These are phyloP conservation scores for Wallacemonas collosoma DNA, from an alignment of 208 protist species.

Conservation along the genomic window DNA sequence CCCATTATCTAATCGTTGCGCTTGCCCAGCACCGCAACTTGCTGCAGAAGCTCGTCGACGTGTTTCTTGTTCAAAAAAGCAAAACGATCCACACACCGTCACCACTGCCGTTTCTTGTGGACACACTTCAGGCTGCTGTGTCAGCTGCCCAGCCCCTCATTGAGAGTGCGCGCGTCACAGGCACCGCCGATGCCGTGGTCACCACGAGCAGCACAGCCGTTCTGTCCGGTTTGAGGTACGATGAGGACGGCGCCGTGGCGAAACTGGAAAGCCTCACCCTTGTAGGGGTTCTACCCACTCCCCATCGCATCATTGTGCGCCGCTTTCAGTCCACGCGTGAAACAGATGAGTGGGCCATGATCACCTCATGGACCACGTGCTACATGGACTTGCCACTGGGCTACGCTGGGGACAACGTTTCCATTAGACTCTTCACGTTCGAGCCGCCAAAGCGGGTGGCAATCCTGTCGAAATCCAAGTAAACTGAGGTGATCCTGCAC, in stretches of 20 bases:
- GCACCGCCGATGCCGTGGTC: neutral
- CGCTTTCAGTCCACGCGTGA: slow-evolving; percentile 58
- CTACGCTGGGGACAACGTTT: slow-evolving; percentile 57
- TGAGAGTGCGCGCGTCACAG: slow-evolving; percentile 4
- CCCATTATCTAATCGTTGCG: slow-evolving; percentile 47
- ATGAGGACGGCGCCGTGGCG: slow-evolving; percentile 27
- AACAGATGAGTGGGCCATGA: slow-evolving; percentile 76
- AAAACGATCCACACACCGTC: slow-evolving; percentile 19
- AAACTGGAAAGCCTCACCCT: slow-evolving; percentile 61
- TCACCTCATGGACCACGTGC: slow-evolving; percentile 79
- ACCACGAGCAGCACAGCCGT: slow-evolving; percentile 9
- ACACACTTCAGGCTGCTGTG: slow-evolving; percentile 59
- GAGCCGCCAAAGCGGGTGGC: neutral
- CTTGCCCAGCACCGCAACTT: slow-evolving; percentile 59
- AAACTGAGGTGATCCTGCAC: no score
- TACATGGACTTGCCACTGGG: slow-evolving; percentile 51
- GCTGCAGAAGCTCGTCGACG: slow-evolving; percentile 43
- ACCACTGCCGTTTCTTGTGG: slow-evolving; percentile 60
- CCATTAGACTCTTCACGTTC: slow-evolving; percentile 73
- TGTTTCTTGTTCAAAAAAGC: slow-evolving; percentile 31
- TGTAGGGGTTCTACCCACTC: slow-evolving; percentile 81
- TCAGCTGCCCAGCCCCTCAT: slow-evolving; percentile 38
- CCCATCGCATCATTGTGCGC: slow-evolving; percentile 75
- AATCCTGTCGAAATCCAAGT: neutral
- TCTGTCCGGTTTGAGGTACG: slow-evolving; percentile 15